Evolutionary conservation across 2,329 filamentous ascomycete genomes (phyloP).

Genomic region (Monilinia laxa): DNA sequence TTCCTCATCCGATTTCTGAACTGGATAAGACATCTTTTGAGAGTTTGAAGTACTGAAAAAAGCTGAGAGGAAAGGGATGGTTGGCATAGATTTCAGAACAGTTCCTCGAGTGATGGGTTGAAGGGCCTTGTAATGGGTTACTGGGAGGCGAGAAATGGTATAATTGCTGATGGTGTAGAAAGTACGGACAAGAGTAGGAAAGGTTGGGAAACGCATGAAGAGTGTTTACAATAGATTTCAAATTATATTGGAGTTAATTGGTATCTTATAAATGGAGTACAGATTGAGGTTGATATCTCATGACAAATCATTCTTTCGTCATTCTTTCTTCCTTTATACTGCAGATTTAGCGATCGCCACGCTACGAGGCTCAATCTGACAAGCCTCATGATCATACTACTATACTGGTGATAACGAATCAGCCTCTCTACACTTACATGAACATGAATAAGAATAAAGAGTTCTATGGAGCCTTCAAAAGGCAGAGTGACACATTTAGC

Average conservation of each 20-base stretch:
- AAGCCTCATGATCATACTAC: no score
- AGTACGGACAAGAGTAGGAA: constrained; percentile 47
- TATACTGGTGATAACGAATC: no score
- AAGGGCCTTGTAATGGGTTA: constrained; percentile 37
- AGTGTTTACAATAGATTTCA: constrained; percentile 30
- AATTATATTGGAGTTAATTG: constrained; percentile 15
- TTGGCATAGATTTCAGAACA: constrained; percentile 64
- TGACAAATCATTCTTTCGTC: background rate
- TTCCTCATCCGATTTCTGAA: constrained; percentile 76
- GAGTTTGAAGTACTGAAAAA: constrained; percentile 64
- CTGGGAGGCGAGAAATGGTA: constrained; percentile 36
- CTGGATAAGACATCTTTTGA: constrained; percentile 69
- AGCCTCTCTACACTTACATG: no score
- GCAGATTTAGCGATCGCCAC: no score
- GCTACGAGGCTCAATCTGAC: no score
- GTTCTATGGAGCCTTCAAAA: no score
- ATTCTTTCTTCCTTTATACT: no score
- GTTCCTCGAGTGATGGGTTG: constrained; percentile 43
- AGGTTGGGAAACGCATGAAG: constrained; percentile 53
- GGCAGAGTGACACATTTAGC: no score
- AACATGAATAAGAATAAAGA: no score
- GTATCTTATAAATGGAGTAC: background rate
- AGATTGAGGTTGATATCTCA: background rate
- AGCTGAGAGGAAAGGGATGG: constrained; percentile 74
- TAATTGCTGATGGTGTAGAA: constrained; percentile 50